A percentile compares a stretch with the other conserved stretches of the same genome.
phyloP scores from a whole-genome alignment of 768 basidiomycete genomes.

The Termitomyces sp. region DNA sequence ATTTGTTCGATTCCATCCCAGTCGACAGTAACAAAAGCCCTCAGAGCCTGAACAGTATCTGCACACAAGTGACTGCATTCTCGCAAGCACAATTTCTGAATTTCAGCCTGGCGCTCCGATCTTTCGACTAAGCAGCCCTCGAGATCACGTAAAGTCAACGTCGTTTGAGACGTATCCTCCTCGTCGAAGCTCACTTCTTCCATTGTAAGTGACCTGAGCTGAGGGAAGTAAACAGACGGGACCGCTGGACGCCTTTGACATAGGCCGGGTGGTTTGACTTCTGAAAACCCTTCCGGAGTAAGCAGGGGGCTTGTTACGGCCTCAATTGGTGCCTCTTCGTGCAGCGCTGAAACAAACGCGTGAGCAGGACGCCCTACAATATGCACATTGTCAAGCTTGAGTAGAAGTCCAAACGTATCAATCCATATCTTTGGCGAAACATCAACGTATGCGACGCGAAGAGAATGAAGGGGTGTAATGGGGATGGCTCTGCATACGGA shows the following conservation, averaged over 20 bases:
- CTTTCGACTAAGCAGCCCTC: slow-evolving; percentile 24
- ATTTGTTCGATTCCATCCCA: slow-evolving; percentile 28
- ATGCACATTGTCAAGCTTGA: slow-evolving; percentile 19
- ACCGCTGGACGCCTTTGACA: slow-evolving; percentile 9
- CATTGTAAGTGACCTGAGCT: slow-evolving; percentile 18
- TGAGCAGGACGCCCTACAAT: slow-evolving; percentile 16
- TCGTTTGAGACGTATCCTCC: not conserved
- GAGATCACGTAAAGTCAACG: slow-evolving; percentile 5
- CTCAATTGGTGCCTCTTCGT: slow-evolving; percentile 11
- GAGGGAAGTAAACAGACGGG: slow-evolving; percentile 20
- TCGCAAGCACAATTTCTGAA: slow-evolving; percentile 21
- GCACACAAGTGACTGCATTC: slow-evolving; percentile 19
- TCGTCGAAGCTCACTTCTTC: slow-evolving; percentile 19
- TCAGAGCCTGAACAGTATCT: slow-evolving; percentile 18
- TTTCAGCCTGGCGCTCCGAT: slow-evolving; percentile 21
- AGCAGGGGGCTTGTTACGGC: slow-evolving; percentile 2
- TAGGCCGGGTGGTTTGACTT: slow-evolving; percentile 8
- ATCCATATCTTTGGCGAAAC: slow-evolving; percentile 17
- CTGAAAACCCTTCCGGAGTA: slow-evolving; percentile 8
- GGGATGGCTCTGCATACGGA: slow-evolving; percentile 19
- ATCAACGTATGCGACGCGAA: slow-evolving; percentile 18
- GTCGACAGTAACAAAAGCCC: slow-evolving; percentile 24
- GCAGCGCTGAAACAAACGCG: slow-evolving; percentile 20
- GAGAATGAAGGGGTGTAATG: slow-evolving; percentile 17
- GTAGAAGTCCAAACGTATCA: slow-evolving; percentile 20